Conservation (phyloP, 768 basidiomycete species). For the Clitopilus passeckerianus region DNA sequence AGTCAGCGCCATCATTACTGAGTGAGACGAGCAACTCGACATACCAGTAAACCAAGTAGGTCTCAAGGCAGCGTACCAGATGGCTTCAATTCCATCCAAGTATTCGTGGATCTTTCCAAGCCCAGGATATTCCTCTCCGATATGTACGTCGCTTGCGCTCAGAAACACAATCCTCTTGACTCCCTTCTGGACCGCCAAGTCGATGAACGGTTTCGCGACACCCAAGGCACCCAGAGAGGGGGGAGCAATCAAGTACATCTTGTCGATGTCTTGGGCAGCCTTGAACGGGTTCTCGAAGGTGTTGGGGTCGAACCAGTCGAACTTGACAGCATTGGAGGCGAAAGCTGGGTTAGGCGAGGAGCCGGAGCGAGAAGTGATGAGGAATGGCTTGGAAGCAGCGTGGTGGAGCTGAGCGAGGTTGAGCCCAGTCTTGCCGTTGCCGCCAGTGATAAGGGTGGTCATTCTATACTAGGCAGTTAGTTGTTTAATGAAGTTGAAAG, state of each 20-base stretch:
- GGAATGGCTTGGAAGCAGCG: constrained; percentile 15
- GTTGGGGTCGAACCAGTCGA: constrained; percentile 27
- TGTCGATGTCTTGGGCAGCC: constrained; percentile 8
- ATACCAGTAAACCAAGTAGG: constrained; percentile 27
- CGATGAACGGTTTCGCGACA: constrained; percentile 21
- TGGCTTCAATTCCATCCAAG: constrained; percentile 11
- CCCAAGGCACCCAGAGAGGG: constrained; percentile 9
- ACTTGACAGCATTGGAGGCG: constrained; percentile 21
- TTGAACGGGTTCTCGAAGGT: constrained; percentile 24
- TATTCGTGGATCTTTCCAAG: constrained; percentile 23
- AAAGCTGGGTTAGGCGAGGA: constrained; percentile 9
- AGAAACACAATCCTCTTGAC: constrained; percentile 27
- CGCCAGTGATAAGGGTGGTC: constrained; percentile 30
- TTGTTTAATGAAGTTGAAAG: too few relatives aligned
- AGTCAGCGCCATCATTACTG: not conserved
- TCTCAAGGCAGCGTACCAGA: constrained; percentile 21
- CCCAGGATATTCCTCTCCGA: constrained; percentile 9
- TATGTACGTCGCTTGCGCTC: constrained; percentile 12
- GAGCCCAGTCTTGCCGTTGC: constrained; percentile 24
- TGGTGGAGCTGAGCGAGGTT: constrained; percentile 21
- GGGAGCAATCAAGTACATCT: constrained; percentile 17
- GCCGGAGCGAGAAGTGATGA: constrained; percentile 24
- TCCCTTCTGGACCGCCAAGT: constrained; percentile 20
- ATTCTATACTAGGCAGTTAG: constrained; percentile 7
- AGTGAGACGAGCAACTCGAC: not conserved